Evolutionary conservation across 2,329 filamentous ascomycete genomes (phyloP), one percentile per base, ranked within the genome.

Genomic region (Coniochaeta hoffmannii): DNA sequence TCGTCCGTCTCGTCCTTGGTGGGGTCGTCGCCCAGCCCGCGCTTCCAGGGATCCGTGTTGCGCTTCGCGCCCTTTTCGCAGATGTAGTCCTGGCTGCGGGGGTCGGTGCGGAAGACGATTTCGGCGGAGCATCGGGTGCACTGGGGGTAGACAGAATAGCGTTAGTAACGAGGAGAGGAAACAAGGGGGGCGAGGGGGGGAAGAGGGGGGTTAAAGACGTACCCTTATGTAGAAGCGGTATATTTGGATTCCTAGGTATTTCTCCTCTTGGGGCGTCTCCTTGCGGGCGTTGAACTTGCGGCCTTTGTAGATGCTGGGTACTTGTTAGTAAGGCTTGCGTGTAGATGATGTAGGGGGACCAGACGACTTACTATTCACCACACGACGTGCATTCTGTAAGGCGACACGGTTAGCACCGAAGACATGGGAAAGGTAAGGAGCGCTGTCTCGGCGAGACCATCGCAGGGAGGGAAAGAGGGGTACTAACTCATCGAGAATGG

Each of bases 211-310:
- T n/a, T n/a, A n/a, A n/a, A n/a, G n/a, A n/a, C n/a, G n/a, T n/a
- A n/a, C n/a, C n/a, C n/a, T n/a, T n/a, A n/a, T n/a, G n/a, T n/a
- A n/a, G n/a, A n/a, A 97, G 30, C 88, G 83, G 73, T 87, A 94
- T 60, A 96, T 91, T 58, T 90, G 83, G 59, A 97, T 95, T 52
- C 82, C 82, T 50, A 96, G 83, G 74, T 99, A 99, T 62, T 87
- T 89, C 65, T 97, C 89, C 19, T 94, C 88, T 0, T 83, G 85
- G 0, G 90, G 90, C 0, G 89, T 96, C 67, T 97, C 91, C 67
- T 99, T 99, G 34, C 90, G 82, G 2, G 90, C 88, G 73, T 97
- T 97, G 80, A 97, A 97, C 66, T 97, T 97, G 58, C 92, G 84
- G 0, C 92, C 92, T 64, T 90, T 90, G 78, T 95, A 93, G 56